Conservation (phyloP, 78 protist genomes). For the Dictyostelium firmibasis region DNA sequence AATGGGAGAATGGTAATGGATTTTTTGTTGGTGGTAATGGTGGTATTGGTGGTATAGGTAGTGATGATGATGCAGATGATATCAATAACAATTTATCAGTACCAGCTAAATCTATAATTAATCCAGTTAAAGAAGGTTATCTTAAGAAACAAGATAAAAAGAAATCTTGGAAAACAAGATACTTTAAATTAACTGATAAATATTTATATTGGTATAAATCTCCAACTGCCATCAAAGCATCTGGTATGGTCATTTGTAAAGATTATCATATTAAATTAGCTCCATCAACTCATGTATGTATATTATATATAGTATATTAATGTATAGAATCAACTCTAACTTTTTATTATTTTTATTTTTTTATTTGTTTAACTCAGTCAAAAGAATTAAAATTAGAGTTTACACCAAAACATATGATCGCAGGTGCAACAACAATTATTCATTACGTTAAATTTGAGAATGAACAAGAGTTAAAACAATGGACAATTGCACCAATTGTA, state of each 20-base stretch:
- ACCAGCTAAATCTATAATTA: slow-evolving; percentile 35
- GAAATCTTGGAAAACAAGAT: slow-evolving; percentile 56
- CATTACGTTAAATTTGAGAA: slow-evolving; percentile 31
- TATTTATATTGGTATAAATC: slow-evolving; percentile 56
- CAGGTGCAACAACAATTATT: slow-evolving; percentile 31
- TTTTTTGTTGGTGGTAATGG: slow-evolving; percentile 14
- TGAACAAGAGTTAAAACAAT: slow-evolving; percentile 25
- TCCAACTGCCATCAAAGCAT: slow-evolving; percentile 29
- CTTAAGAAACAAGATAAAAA: slow-evolving; percentile 49
- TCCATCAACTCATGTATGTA: background rate
- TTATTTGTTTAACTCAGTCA: background rate
- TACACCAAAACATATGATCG: slow-evolving; percentile 33
- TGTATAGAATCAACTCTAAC: no score
- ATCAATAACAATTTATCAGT: background rate
- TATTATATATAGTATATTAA: background rate
- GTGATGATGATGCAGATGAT: slow-evolving; percentile 20
- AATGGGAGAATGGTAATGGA: background rate
- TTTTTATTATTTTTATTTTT: background rate
- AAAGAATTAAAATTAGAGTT: slow-evolving; percentile 28
- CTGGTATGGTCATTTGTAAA: slow-evolving; percentile 45
- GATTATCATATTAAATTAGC: slow-evolving; percentile 15
- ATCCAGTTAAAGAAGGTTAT: slow-evolving; percentile 46
- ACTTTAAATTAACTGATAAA: slow-evolving; percentile 61
- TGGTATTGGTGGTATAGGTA: background rate
- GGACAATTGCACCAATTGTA: slow-evolving; percentile 39